These are phyloP conservation scores for Ceratonia siliqua DNA, from an alignment of 306 rosid genomes.

Conservation along the genomic window DNA sequence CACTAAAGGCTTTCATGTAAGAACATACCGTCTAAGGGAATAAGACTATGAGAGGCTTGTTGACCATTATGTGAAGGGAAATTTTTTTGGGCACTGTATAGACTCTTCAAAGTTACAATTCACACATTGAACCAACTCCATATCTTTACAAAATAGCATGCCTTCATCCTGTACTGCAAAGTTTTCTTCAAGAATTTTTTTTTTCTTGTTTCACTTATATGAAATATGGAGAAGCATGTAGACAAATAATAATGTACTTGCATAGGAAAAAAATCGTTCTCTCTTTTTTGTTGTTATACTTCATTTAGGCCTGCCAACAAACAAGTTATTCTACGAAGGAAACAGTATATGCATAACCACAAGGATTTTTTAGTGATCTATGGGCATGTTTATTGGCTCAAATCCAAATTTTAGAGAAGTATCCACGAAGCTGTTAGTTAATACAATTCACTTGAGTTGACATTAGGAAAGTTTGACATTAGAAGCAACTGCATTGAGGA, in stretches of 20 bases:
- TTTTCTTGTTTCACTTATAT: neutral
- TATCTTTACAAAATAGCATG: neutral
- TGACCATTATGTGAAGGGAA: conserved; percentile 9
- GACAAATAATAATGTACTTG: neutral
- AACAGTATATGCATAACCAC: neutral
- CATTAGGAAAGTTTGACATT: conserved; percentile 1
- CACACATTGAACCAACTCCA: conserved; percentile 4
- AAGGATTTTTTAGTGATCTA: conserved; percentile 6
- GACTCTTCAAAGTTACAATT: neutral
- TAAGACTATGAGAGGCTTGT: conserved; percentile 5
- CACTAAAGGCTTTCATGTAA: conserved; percentile 13
- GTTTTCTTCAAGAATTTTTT: neutral
- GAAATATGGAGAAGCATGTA: neutral
- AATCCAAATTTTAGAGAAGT: conserved; percentile 23
- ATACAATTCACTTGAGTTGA: neutral
- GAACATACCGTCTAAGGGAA: neutral
- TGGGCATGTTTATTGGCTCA: conserved; percentile 13
- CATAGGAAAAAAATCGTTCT: neutral
- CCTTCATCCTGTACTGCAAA: conserved; percentile 9
- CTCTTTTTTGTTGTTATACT: neutral
- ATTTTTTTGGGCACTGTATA: neutral
- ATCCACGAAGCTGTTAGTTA: conserved; percentile 4
- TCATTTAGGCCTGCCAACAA: neutral
- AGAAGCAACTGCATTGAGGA: neutral
- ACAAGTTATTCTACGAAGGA: conserved; percentile 11